Evolutionary conservation across 176 grass and related monocot species (phyloP).

Genomic region (Musa beccarii): DNA sequence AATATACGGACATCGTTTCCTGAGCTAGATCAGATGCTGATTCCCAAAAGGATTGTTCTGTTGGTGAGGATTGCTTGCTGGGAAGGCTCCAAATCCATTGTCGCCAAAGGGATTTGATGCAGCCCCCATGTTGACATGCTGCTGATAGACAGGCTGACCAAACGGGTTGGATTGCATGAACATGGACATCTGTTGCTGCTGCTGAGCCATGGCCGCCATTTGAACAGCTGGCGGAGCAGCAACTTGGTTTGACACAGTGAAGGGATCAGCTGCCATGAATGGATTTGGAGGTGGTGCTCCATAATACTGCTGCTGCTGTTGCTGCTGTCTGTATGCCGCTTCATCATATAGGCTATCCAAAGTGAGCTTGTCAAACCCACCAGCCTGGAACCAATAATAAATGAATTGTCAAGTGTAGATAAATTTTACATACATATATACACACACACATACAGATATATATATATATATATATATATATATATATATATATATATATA

Average conservation of each 20-base stretch:
- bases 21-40: conserved; percentile 2
- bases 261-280: conserved; percentile 72
- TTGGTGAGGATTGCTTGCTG: conserved; percentile 3
- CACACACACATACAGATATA: too few relatives aligned
- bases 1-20: background rate
- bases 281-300: conserved; percentile 61
- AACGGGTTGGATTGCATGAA: conserved; percentile 28
- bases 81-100: background rate
- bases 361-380: conserved; percentile 58
- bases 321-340: conserved; percentile 59
- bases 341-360: conserved; percentile 60
- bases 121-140: conserved; percentile 22
- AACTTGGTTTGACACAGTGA: conserved; percentile 60
- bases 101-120: conserved; percentile 49
- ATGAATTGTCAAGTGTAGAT: too few relatives aligned
- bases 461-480: too few relatives aligned
- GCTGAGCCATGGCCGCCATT: conserved; percentile 75
- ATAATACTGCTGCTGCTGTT: conserved; percentile 43
- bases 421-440: too few relatives aligned
- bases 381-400: conserved; percentile 31
- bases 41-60: conserved; percentile 16
- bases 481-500: too few relatives aligned
- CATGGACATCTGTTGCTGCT: conserved; percentile 55
- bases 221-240: conserved; percentile 70
- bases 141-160: conserved; percentile 5